Percentiles rank a stretch among this genome's conserved stretches.
These are phyloP conservation scores for Leishmania aethiopica DNA, from an alignment of 208 protist genomes.

Conservation along the genomic window DNA sequence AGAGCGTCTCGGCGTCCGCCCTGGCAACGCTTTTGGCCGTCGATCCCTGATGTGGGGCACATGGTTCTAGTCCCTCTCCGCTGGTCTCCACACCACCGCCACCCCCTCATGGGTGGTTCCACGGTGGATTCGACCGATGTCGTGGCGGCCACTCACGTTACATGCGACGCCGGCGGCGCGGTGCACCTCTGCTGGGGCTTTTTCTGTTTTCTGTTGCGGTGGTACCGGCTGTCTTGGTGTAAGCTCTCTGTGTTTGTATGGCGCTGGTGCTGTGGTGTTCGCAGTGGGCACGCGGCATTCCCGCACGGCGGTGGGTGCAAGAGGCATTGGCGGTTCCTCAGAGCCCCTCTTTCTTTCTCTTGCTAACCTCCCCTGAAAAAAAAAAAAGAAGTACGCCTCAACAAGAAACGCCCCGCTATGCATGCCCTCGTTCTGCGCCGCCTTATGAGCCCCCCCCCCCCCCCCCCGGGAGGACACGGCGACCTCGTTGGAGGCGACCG, in stretches of 20 bases:
- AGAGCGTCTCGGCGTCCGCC: slow-evolving; percentile 79
- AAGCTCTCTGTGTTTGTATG: neutral
- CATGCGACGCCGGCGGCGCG: neutral
- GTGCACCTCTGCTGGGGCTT: neutral
- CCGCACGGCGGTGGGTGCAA: neutral
- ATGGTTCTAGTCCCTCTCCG: slow-evolving; percentile 60
- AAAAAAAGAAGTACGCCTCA: neutral
- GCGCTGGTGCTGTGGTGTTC: neutral
- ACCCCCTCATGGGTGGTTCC: neutral
- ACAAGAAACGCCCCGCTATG: neutral
- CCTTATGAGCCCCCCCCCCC: neutral
- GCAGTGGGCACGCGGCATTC: neutral
- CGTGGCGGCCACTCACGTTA: neutral
- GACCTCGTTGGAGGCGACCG: neutral
- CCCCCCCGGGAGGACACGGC: too few relatives aligned
- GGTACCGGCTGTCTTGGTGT: neutral
- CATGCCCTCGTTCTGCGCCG: neutral
- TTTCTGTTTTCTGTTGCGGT: neutral
- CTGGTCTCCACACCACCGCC: neutral
- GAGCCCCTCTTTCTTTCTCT: neutral
- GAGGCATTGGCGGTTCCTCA: neutral
- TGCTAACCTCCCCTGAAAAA: neutral
- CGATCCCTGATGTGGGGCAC: slow-evolving; percentile 90
- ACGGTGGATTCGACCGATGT: neutral
- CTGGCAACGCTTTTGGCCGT: slow-evolving; percentile 79